phyloP scores from a whole-genome alignment of 2,329 filamentous ascomycete species.

The Colletotrichum salicis region DNA sequence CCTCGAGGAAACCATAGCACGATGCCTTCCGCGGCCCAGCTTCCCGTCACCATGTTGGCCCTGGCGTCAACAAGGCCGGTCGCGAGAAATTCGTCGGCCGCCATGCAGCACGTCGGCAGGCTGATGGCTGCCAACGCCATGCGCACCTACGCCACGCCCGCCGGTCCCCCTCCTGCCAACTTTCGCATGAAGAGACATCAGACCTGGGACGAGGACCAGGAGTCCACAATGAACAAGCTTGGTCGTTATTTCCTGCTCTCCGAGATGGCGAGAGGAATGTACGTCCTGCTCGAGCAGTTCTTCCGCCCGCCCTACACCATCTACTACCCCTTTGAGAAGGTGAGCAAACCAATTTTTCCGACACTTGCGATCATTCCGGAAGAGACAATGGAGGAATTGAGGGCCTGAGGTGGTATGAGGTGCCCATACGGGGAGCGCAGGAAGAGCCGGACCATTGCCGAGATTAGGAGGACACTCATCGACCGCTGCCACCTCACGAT shows the following conservation, averaged over 20 bases:
- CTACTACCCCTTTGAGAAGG: slow-evolving; percentile 98
- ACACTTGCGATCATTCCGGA: neutral
- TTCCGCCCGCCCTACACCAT: slow-evolving; percentile 99
- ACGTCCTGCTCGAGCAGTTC: slow-evolving; percentile 96
- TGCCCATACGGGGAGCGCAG: neutral
- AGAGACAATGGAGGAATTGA: neutral
- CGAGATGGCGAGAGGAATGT: slow-evolving; percentile 98
- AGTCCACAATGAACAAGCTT: slow-evolving; percentile 82
- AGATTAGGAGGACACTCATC: neutral
- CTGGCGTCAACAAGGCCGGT: slow-evolving; percentile 32
- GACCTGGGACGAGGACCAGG: slow-evolving; percentile 83
- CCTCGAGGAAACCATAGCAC: slow-evolving; percentile 20
- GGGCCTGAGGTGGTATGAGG: neutral
- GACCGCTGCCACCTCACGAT: neutral
- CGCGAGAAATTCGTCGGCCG: slow-evolving; percentile 25
- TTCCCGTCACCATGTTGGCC: slow-evolving; percentile 35
- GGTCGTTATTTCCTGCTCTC: slow-evolving; percentile 95
- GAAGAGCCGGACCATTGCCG: neutral
- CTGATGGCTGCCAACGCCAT: slow-evolving; percentile 33
- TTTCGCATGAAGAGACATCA: slow-evolving; percentile 81
- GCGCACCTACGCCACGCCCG: slow-evolving; percentile 71
- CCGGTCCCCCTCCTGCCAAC: slow-evolving; percentile 80
- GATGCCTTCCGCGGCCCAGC: slow-evolving; percentile 35
- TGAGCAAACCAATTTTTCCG: slow-evolving; percentile 45
- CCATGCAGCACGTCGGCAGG: slow-evolving; percentile 23